Evolutionary conservation across 257 asterid species (phyloP).

Genomic region (Solanum corneliomulleri): DNA sequence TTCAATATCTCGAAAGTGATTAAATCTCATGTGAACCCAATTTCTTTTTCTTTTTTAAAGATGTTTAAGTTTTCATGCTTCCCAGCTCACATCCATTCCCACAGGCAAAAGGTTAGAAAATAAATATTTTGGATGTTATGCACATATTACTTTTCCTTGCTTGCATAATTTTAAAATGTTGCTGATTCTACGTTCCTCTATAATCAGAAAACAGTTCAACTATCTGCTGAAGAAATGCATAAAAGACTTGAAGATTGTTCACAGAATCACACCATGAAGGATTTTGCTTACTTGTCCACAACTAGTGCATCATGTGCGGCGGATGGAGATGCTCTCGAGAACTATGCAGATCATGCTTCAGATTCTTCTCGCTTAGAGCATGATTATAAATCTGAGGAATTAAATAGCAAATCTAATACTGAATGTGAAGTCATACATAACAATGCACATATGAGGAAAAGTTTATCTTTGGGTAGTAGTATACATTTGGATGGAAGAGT

Average conservation of each 20-base stretch:
- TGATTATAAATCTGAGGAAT: slow-evolving; percentile 50
- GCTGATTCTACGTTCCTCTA: slow-evolving; percentile 12
- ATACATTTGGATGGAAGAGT: slow-evolving; percentile 48
- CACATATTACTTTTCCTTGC: not conserved
- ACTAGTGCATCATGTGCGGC: slow-evolving; percentile 15
- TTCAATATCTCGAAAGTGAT: slow-evolving; percentile 12
- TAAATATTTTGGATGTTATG: not conserved
- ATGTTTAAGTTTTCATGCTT: slow-evolving; percentile 96
- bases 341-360: slow-evolving; percentile 19
- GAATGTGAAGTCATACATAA: slow-evolving; percentile 23
- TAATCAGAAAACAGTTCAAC: slow-evolving; percentile 45
- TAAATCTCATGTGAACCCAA: slow-evolving; percentile 36
- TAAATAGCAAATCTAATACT: slow-evolving; percentile 30
- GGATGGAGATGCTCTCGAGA: slow-evolving; percentile 15
- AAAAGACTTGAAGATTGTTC: slow-evolving; percentile 49
- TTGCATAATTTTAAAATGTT: not conserved
- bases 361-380: slow-evolving; percentile 38
- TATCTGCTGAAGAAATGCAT: slow-evolving; percentile 54
- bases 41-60: slow-evolving; percentile 12
- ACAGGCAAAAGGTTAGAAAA: slow-evolving; percentile 69
- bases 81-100: slow-evolving; percentile 45
- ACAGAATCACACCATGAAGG: slow-evolving; percentile 15
- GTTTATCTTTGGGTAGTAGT: slow-evolving; percentile 56
- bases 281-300: slow-evolving; percentile 10
- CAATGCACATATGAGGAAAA: slow-evolving; percentile 34